Base-by-base conservation (phyloP, 2,329 filamentous ascomycete species). In the Botrytis squamosa region DNA sequence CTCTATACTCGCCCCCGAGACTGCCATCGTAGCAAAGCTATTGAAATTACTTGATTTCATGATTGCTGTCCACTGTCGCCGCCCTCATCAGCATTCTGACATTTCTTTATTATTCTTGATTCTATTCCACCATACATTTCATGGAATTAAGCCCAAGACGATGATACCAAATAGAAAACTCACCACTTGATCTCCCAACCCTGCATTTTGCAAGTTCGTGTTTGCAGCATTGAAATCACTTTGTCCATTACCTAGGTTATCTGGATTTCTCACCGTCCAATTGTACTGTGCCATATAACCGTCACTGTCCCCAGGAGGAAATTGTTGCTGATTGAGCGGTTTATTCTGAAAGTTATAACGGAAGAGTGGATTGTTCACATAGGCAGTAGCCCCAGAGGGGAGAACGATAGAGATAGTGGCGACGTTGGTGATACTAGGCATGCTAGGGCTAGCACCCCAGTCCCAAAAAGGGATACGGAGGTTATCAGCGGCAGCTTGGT, bases 361-460 rank as follows among this genome's bases (percentile, higher is more conserved):
- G 76, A 84, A 84, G 0, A 90, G 80, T 4, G 88, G 88, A 78
- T 90, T 90, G 57, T 81, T 79, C 44, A 88, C 74, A 49, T 46
- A 71, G 55, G 76, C 33, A 29, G 42, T 63, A 9, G 60, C 22
- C 36, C 79, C 78, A 49, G 71, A 44, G 22, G 75, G 72, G 5
- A 75, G 82, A 8, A 79, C 80, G 42, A 83, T 79, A 25, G 77
- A 75, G 8, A 84, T 75, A 2, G 79, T 80, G 42, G 60, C 76
- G 33, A 70, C 83, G 42, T 71, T 79, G 25, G 78, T 74, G 6
- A 79, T 83, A 36, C 81, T 78, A 5, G 86, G 84, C 29, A 85
- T 81, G n/a, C 82, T 83, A 74, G 87, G 80, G 8, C 73, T 82
- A 67, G 85, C 78, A 18, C 79, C 83, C 84, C 84, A 86, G 77